These are phyloP conservation scores for Colletotrichum godetiae DNA, from an alignment of 2,329 filamentous ascomycete genomes.

Conservation along the genomic window DNA sequence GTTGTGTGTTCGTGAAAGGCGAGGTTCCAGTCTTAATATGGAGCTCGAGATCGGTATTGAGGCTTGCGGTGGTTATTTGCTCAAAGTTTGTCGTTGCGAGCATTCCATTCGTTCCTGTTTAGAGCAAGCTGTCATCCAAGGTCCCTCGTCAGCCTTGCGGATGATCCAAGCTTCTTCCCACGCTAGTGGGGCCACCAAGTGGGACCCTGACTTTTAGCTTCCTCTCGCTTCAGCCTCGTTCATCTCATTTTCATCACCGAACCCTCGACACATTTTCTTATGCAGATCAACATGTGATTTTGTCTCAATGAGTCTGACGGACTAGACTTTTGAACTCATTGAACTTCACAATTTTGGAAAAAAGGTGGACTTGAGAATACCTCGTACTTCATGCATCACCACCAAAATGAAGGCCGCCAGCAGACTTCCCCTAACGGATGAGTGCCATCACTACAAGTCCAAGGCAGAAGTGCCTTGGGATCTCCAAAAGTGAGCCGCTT, in stretches of 20 bases:
- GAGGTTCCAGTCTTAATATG: accelerated
- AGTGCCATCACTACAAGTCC: conserved; percentile 80
- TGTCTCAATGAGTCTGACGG: neutral
- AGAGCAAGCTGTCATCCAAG: conserved; percentile 38
- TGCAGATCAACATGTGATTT: neutral
- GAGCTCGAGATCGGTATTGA: neutral
- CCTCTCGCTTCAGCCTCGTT: conserved; percentile 26
- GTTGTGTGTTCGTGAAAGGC: too few species aligned
- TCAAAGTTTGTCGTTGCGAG: neutral
- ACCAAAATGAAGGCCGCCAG: conserved; percentile 54
- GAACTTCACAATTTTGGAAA: neutral
- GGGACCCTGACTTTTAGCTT: neutral
- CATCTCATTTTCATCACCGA: conserved; percentile 37
- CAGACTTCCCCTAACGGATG: conserved; percentile 65
- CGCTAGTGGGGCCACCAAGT: conserved; percentile 11
- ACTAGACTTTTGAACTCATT: neutral
- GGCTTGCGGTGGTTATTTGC: neutral
- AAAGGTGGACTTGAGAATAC: neutral
- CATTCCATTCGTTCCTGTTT: conserved; percentile 4
- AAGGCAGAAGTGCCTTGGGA: conserved; percentile 81
- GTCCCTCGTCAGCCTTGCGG: conserved; percentile 38
- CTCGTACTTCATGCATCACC: conserved; percentile 24
- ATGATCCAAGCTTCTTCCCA: conserved; percentile 38
- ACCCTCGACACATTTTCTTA: neutral
- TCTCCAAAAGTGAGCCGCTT: conserved; percentile 77